These are phyloP conservation scores for Endogone sp. DNA, from an alignment of 192 early-diverging fungal species.

Conservation along the genomic window DNA sequence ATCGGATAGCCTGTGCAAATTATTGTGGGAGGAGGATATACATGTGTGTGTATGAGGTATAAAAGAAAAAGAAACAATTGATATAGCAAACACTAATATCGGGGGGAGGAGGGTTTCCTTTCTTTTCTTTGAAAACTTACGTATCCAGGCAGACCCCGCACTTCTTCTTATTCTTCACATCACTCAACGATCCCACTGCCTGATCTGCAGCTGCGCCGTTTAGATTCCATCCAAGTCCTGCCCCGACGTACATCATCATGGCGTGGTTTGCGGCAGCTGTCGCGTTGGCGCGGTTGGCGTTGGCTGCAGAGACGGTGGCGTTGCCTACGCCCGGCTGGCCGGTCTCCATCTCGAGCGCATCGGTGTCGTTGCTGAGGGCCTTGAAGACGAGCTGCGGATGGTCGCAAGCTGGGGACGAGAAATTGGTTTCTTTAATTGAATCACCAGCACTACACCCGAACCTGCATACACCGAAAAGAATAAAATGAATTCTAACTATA, in stretches of 20 bases:
- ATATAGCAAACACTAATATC: too few relatives aligned
- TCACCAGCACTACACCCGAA: neutral
- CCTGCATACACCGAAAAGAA: neutral
- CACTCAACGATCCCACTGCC: neutral
- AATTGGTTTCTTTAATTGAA: too few relatives aligned
- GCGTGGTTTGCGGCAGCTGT: conserved; percentile 6
- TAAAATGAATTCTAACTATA: conserved; percentile 3
- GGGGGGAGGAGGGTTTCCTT: too few relatives aligned
- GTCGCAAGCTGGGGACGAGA: conserved; percentile 18
- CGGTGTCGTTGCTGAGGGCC: conserved; percentile 21
- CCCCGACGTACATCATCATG: conserved; percentile 15
- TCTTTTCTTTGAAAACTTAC: neutral
- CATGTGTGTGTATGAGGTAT: neutral
- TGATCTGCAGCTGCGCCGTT: neutral
- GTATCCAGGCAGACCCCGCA: neutral
- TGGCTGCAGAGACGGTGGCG: neutral
- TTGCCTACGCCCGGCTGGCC: neutral
- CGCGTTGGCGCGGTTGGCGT: neutral
- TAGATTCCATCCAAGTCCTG: conserved; percentile 17
- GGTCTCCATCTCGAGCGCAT: conserved; percentile 16
- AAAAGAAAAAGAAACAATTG: too few relatives aligned
- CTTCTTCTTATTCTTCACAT: neutral
- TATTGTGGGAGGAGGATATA: neutral
- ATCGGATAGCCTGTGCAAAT: neutral
- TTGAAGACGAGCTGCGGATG: conserved; percentile 34